Base-by-base conservation (phyloP, 73 alveolate genomes). In the Urostyla sp. region DNA sequence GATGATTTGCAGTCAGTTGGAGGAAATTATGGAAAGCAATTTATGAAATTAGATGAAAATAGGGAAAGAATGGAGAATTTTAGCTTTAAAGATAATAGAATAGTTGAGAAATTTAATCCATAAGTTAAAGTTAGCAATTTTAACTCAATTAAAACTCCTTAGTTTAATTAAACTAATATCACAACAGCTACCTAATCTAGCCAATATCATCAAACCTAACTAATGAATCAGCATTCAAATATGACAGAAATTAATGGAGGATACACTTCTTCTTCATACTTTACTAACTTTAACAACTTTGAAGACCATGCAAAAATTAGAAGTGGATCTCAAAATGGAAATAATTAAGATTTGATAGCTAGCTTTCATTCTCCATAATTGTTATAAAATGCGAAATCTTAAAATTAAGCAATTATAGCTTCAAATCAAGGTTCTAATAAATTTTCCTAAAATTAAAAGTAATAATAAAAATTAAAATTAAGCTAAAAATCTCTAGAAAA, bases 121-220 rank as follows among this genome's bases (percentile, higher is more conserved):
- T 58, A 28, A 20, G 18, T n/a, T n/a, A n/a, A n/a, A n/a, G n/a
- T n/a, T n/a, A n/a, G n/a, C n/a, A n/a, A n/a, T n/a, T n/a, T n/a
- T n/a, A n/a, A 32, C 31, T 18, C 26, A 18, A 3, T 31, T 6
- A 58, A 34, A 35, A 58, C 37, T 59, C 16, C 20, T 31, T 11
- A 6, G 16, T 16, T 18, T 4, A 31, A 21, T 20, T 43, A 63
- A 5, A 2, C 7, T 15, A 63, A 57, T 7, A 63, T 63, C 61
- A 63, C 79, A 8, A 63, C 79, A 38, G 79, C 79, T 21, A 63
- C 79, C 6, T 23, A 63, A 43, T 63, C 79, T 10, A 63, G 79
- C 27, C 23, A 63, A 40, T 63, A 63, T 37, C 59, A 63, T 43
- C 50, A 30, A 4, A 6, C 50, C 37, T 11, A 36, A 13, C 50